Evolutionary conservation across 2,329 filamentous ascomycete genomes (phyloP).

Genomic region (Thelonectria blattea): DNA sequence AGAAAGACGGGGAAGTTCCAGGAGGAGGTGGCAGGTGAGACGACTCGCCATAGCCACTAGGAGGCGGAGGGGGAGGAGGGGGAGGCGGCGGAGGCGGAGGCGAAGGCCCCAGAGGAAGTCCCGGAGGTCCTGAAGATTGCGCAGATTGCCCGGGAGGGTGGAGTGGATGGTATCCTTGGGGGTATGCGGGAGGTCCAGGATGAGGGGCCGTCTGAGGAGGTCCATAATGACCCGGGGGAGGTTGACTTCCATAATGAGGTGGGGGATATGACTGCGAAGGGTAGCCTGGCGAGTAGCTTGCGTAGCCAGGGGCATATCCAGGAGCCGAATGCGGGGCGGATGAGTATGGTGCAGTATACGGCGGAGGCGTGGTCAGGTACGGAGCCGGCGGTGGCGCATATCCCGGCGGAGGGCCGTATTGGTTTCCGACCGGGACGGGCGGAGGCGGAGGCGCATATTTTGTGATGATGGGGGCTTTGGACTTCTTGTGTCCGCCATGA

Average conservation of each 20-base stretch:
- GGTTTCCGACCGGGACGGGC: conserved; percentile 20
- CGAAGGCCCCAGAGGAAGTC: conserved; percentile 20
- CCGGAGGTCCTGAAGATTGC: conserved; percentile 7
- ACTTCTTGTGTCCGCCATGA: conserved; percentile 40
- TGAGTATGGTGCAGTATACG: conserved; percentile 33
- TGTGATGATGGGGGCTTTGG: conserved; percentile 44
- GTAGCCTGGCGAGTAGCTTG: conserved; percentile 36
- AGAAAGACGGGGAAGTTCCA: conserved; percentile 26
- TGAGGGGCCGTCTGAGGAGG: conserved; percentile 1
- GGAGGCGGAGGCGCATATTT: conserved; percentile 42
- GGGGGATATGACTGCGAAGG: conserved; percentile 35
- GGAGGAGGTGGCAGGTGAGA: conserved; percentile 23
- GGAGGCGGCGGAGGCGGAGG: conserved; percentile 14
- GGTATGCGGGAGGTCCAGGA: conserved; percentile 7
- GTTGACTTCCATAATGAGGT: conserved; percentile 28
- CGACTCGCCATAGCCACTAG: conserved; percentile 8
- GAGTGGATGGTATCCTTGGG: conserved; percentile 18
- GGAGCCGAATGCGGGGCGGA: conserved; percentile 31
- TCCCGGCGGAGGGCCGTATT: conserved; percentile 35
- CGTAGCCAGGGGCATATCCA: conserved; percentile 37
- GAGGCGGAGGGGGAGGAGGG: conserved; percentile 12
- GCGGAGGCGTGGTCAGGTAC: conserved; percentile 34
- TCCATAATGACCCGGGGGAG: conserved; percentile 33
- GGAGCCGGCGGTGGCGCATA: conserved; percentile 34
- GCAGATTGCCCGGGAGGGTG: conserved; percentile 22